phyloP scores from a whole-genome alignment of 768 basidiomycete genomes.

The Crucibulum laeve region DNA sequence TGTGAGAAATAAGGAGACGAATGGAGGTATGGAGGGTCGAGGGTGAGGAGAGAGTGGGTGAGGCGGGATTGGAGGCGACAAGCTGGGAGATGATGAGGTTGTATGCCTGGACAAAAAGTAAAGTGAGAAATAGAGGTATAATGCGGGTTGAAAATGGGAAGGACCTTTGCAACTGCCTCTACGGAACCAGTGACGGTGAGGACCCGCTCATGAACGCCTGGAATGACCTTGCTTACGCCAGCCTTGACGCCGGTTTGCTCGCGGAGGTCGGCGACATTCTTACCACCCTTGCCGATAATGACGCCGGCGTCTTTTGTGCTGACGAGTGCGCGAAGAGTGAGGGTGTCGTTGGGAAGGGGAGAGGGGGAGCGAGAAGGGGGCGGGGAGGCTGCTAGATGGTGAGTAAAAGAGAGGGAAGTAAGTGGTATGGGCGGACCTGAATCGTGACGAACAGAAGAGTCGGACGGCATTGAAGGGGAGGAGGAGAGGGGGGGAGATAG shows the following conservation, averaged over 20 bases:
- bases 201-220: slow-evolving; percentile 96
- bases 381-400: slow-evolving; percentile 44
- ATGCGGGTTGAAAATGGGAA: slow-evolving; percentile 6
- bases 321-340: slow-evolving; percentile 93
- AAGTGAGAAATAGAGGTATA: slow-evolving; percentile 10
- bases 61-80: slow-evolving; percentile 74
- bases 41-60: slow-evolving; percentile 65
- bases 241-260: slow-evolving; percentile 97
- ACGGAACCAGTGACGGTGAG: slow-evolving; percentile 91
- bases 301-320: slow-evolving; percentile 96
- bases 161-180: slow-evolving; percentile 88
- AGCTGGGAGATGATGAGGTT: slow-evolving; percentile 91
- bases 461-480: slow-evolving; percentile 57
- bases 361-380: slow-evolving; percentile 72
- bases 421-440: slow-evolving; percentile 38
- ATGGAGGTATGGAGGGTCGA: slow-evolving; percentile 80
- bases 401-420: slow-evolving; percentile 13
- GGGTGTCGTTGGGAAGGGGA: slow-evolving; percentile 64
- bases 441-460: slow-evolving; percentile 50
- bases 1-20: slow-evolving; percentile 97
- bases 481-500: slow-evolving; percentile 25
- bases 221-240: slow-evolving; percentile 97
- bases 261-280: slow-evolving; percentile 95
- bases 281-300: slow-evolving; percentile 95
- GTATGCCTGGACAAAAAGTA: slow-evolving; percentile 64